A percentile compares a stretch with the other conserved stretches of the same genome.
Evolutionary conservation across 225 moss, liverwort and hornwort species (phyloP).

Genomic region (Bryum argenteum): DNA sequence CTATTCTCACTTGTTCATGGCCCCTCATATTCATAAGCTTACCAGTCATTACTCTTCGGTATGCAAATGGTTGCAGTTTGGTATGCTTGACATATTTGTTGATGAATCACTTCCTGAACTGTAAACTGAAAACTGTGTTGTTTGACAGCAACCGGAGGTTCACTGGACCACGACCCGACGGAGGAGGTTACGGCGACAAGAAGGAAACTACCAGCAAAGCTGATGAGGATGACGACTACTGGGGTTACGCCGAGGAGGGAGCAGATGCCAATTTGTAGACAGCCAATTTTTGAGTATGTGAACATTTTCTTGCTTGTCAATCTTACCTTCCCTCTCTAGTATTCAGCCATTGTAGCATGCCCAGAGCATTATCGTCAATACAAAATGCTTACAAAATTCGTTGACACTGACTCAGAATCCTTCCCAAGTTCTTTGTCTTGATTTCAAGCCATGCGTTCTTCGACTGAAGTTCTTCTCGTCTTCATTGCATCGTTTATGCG

Average conservation of each 20-base stretch:
- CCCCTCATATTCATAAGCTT: neutral
- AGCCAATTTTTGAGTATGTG: conserved; percentile 4
- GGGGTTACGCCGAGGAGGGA: conserved; percentile 70
- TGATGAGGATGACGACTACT: conserved; percentile 66
- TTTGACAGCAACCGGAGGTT: conserved; percentile 41
- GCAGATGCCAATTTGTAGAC: conserved; percentile 53
- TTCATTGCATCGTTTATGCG: no score
- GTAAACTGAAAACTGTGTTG: conserved; percentile 1
- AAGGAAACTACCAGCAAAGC: conserved; percentile 34
- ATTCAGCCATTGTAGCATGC: neutral
- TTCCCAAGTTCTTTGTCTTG: neutral
- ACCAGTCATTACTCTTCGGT: neutral
- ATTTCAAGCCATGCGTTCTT: no score
- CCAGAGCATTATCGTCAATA: neutral
- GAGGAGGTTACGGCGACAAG: conserved; percentile 45
- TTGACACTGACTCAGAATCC: neutral
- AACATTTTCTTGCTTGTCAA: conserved; percentile 21
- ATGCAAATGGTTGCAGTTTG: neutral
- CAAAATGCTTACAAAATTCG: conserved; percentile 1
- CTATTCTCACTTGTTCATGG: neutral
- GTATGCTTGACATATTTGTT: neutral
- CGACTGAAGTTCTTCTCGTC: no score
- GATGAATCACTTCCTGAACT: neutral
- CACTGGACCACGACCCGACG: conserved; percentile 47
- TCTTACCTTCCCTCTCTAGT: neutral